Evolutionary conservation across 1,284 basidiomycete species (phyloP).

Genomic region (Moesziomyces globuligerus): DNA sequence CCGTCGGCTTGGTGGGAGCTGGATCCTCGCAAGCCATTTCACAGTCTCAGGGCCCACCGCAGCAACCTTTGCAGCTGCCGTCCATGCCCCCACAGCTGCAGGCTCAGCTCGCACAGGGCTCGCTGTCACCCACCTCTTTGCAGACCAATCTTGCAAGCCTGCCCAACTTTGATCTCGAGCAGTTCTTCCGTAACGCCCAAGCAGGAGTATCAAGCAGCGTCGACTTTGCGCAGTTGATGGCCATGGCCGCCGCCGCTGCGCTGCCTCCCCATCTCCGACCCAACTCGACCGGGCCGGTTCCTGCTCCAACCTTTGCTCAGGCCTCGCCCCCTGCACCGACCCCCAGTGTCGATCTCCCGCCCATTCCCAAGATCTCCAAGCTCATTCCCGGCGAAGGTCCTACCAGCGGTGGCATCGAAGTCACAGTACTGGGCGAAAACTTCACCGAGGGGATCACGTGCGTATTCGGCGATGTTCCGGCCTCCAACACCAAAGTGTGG

Average conservation of each 20-base stretch:
- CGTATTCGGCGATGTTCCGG: constrained; percentile 84
- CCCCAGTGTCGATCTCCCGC: constrained; percentile 51
- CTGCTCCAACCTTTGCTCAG: constrained; percentile 18
- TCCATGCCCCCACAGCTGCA: constrained; percentile 38
- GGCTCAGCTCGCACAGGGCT: constrained; percentile 53
- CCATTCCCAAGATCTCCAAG: constrained; percentile 60
- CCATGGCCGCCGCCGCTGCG: constrained; percentile 71
- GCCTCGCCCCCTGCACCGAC: constrained; percentile 28
- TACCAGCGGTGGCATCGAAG: constrained; percentile 83
- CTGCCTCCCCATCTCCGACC: constrained; percentile 44
- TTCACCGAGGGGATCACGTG: constrained; percentile 77
- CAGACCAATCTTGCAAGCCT: constrained; percentile 59
- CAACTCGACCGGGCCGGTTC: constrained; percentile 3
- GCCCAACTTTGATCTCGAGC: constrained; percentile 57
- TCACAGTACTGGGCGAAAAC: constrained; percentile 83
- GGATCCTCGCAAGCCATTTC: constrained; percentile 14
- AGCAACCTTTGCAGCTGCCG: constrained; percentile 15
- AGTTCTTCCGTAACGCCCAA: constrained; percentile 56
- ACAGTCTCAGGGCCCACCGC: constrained; percentile 15
- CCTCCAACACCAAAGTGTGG: constrained; percentile 88
- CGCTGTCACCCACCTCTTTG: constrained; percentile 53
- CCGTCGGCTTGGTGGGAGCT: constrained; percentile 9
- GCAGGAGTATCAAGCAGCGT: constrained; percentile 52
- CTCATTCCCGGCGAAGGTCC: constrained; percentile 86
- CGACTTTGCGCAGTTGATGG: constrained; percentile 70